Evolutionary conservation across 78 protist species (phyloP), one percentile per base, ranked within the genome.

Genomic region (Anaeramoeba ignava): DNA sequence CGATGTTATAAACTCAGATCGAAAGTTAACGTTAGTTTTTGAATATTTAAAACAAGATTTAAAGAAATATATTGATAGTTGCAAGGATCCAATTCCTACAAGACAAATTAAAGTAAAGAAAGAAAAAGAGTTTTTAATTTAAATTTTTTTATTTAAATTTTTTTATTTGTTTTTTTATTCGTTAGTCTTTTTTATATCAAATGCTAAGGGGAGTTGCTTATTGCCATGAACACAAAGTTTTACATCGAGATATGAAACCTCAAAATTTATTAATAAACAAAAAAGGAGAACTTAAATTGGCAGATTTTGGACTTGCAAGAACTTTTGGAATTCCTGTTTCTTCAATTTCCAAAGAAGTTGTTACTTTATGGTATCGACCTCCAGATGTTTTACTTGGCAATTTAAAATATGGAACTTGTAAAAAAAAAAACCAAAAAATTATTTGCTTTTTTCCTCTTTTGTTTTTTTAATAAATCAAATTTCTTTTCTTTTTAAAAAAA

Each of bases 171-270:
- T 0, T 78, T 0, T 80, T 87, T 31, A 86, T 73, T 1, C 67
- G 68, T 27, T 0, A 82, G 89, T 87, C 94, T 12, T 92, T 92
- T 37, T 79, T 95, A 89, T 89, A 78, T 39, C 98, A 98, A 88
- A 86, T 98, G 67, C 91, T 96, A 33, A 83, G 33, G 8, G 99
- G 99, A 33, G 86, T 97, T 0, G 95, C 96, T 17, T 96, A 88
- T 85, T 96, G 99, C 89, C 99, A 97, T 85, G 88, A 91, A 3
- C 90, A 91, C 36, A 83, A 95, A 34, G 96, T 98, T 2, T 90
- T 98, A 33, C 99, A 98, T 68, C 93, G 99, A 33, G 99, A 98
- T 86, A 84, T 98, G 38, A 98, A 98, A 89, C 99, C 99, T 0
- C 98, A 95, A 82, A 97, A 96, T 78, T 92, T 83, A 0, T 2